phyloP scores from a whole-genome alignment of 441 rosid species.

The Rhodomyrtus psidioides region DNA sequence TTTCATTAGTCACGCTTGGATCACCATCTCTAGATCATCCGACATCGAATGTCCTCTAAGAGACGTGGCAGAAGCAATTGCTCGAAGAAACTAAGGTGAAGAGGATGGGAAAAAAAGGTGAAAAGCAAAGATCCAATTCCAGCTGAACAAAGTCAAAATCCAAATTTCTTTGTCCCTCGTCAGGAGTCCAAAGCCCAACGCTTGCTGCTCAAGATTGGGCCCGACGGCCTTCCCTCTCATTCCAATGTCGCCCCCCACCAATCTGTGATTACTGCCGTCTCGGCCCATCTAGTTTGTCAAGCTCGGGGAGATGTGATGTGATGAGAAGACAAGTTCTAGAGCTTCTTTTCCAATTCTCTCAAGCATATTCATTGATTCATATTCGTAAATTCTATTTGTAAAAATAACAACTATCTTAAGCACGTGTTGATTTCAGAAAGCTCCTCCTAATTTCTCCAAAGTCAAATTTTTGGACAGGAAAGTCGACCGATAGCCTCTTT shows the following conservation, averaged over 20 bases:
- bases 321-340: not conserved
- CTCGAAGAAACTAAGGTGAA: not conserved
- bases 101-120: not conserved
- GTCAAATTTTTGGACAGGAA: not conserved
- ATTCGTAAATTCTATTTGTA: not conserved
- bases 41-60: not conserved
- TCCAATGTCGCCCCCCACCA: not conserved
- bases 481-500: not conserved
- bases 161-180: not conserved
- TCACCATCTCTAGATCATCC: not conserved
- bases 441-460: not conserved
- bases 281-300: not conserved
- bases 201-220: not conserved
- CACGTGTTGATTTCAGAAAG: not conserved
- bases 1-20: too few relatives aligned
- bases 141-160: not conserved
- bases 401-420: not conserved
- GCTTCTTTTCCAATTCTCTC: not conserved
- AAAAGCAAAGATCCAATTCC: not conserved
- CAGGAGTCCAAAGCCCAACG: not conserved
- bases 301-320: not conserved
- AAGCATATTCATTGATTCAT: not conserved
- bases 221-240: not conserved
- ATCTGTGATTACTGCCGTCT: not conserved
- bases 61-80: not conserved